A percentile compares a stretch with the other conserved stretches of the same genome.
Evolutionary conservation across 2,329 filamentous ascomycete species (phyloP).

Genomic region (Colletotrichum sp.): DNA sequence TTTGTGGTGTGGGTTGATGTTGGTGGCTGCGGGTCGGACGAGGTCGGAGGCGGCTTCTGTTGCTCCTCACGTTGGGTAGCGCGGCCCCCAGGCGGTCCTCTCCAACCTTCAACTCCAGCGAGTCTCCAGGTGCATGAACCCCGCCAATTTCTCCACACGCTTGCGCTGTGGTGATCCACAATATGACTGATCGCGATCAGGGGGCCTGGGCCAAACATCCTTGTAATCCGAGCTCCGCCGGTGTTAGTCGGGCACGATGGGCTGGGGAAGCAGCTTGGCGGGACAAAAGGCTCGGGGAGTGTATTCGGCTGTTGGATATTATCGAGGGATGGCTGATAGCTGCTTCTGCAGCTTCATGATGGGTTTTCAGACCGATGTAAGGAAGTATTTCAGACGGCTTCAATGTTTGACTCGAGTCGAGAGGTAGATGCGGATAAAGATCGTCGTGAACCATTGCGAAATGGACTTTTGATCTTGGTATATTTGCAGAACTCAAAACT

Average conservation of each 20-base stretch:
- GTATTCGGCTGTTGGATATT: neutral
- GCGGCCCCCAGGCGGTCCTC: neutral
- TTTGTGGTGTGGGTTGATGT: neutral
- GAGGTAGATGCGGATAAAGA: rapidly evolving
- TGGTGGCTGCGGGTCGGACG: neutral
- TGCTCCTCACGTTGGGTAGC: neutral
- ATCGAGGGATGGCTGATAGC: neutral
- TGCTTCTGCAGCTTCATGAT: neutral
- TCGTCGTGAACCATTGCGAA: neutral
- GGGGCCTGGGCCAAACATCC: neutral
- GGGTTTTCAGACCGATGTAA: neutral
- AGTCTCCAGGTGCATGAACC: neutral
- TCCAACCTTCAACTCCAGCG: neutral
- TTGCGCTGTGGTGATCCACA: slow-evolving; percentile 1
- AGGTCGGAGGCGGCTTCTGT: neutral
- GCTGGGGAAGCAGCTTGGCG: neutral
- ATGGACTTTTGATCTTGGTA: neutral
- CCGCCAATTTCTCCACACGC: slow-evolving; percentile 8
- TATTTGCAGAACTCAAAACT: neutral
- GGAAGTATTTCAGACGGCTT: neutral
- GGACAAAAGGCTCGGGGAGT: neutral
- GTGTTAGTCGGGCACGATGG: neutral
- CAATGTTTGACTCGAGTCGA: neutral
- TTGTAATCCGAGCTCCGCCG: neutral
- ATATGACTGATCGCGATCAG: neutral